Evolutionary conservation across 139 green algal species (phyloP), one percentile per base, ranked within the genome.

Genomic region (Marvania coccoides): DNA sequence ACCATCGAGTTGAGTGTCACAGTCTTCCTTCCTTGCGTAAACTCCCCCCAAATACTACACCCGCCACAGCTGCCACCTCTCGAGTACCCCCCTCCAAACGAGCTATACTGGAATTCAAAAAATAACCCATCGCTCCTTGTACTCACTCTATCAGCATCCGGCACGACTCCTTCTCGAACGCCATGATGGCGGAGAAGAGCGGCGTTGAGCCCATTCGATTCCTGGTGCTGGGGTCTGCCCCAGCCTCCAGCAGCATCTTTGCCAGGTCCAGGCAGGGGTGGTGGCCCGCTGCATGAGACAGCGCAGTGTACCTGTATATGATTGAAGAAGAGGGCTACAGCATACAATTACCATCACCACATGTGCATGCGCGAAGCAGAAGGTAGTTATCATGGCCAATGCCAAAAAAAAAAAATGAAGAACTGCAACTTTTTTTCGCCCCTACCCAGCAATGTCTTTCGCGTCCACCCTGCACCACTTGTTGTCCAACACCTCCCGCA

Each of bases 131-230:
- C 14, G 47, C 47, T 26, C 30, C 47, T 2, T 6, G 23, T 13
- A 26, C 54, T 61, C 54, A 61, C 54, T 66, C 59, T 2, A 66
- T 30, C 45, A 66, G 59, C 45, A 29, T 13, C 13, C 14, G 29
- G n/a, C 12, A 30, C 14, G 19, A 29, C 35, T 66, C 59, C 0
- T 28, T 15, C 30, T 66, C 59, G 1, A 33, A 19, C 0, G 59
- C 14, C 60, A 67, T 67, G 31, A 56, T 39, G 8, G 60, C 60
- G 3, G 33, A 23, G 33, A 38, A 36, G 10, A 67, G 60, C 31
- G 60, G 60, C n/a, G 23, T 19, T 8, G 40, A n/a, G n/a, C 60
- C 60, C 14, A 67, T 56, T 4, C n/a, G 9, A 14, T 34, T 13
- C 8, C 7, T 14, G n/a, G 56, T 5, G 37, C 19, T 23, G 1